Percentiles rank a stretch among this genome's conserved stretches.
These are phyloP conservation scores for Rhizophora apiculata DNA, from an alignment of 345 rosid genomes.

Conservation along the genomic window DNA sequence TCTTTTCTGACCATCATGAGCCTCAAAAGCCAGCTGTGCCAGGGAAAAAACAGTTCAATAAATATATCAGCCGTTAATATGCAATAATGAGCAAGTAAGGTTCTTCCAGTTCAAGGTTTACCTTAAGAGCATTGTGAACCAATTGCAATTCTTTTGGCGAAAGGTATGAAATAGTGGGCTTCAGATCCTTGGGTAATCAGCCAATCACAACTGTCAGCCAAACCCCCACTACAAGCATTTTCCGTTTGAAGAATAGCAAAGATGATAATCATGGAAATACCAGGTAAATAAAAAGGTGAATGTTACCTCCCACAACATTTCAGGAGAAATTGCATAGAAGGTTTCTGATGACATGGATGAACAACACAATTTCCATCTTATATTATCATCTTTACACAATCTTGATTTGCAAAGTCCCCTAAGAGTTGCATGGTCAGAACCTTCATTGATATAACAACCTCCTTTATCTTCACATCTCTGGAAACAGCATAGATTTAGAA, in stretches of 20 bases:
- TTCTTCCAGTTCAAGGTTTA: slow-evolving; percentile 26
- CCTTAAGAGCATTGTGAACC: slow-evolving; percentile 78
- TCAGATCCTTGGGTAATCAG: slow-evolving; percentile 44
- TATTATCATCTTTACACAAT: slow-evolving; percentile 38
- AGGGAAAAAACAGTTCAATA: slow-evolving; percentile 31
- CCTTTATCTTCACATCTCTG: slow-evolving; percentile 50
- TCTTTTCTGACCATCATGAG: slow-evolving; percentile 94
- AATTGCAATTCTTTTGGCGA: slow-evolving; percentile 72
- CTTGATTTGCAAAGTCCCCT: slow-evolving; percentile 41
- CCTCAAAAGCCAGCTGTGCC: slow-evolving; percentile 88
- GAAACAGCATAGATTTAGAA: slow-evolving; percentile 26
- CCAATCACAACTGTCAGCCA: slow-evolving; percentile 5
- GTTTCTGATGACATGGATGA: slow-evolving; percentile 43
- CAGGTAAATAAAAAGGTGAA: slow-evolving; percentile 10
- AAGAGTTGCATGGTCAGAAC: slow-evolving; percentile 33
- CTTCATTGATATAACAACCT: slow-evolving; percentile 32
- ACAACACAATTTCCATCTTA: slow-evolving; percentile 53
- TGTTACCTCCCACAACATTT: slow-evolving; percentile 91
- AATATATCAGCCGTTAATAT: neutral
- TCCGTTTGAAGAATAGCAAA: neutral
- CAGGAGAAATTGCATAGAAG: slow-evolving; percentile 51
- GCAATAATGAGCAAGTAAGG: neutral
- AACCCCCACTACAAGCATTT: neutral
- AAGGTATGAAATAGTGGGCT: slow-evolving; percentile 75
- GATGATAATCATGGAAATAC: neutral